These are phyloP conservation scores for Dendrocalamus latiflorus DNA, from an alignment of 202 grass and related monocot genomes.

Conservation along the genomic window DNA sequence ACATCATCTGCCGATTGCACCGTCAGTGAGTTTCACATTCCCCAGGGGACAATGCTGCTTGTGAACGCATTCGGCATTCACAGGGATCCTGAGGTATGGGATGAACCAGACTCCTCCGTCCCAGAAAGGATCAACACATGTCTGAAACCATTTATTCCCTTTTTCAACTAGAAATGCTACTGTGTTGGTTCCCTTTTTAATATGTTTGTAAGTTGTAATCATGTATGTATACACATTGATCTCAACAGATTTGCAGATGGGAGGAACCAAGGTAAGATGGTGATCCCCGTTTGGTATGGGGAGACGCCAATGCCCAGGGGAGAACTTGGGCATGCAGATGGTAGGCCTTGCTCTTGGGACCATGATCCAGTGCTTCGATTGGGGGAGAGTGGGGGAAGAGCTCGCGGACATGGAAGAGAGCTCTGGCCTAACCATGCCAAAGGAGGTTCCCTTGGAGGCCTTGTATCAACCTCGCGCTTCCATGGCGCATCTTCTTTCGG, in stretches of 20 bases:
- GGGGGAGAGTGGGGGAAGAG: constrained; percentile 13
- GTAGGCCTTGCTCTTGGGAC: constrained; percentile 24
- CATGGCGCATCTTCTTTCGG: neutral
- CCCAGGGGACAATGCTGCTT: constrained; percentile 48
- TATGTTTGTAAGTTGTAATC: too few relatives aligned
- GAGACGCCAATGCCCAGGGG: constrained; percentile 25
- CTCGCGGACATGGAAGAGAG: constrained; percentile 35
- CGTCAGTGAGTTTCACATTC: constrained; percentile 26
- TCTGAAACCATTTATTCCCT: too few relatives aligned
- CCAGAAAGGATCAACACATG: too few relatives aligned
- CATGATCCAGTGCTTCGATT: constrained; percentile 49
- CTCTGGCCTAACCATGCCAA: constrained; percentile 31
- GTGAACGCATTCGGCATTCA: constrained; percentile 52
- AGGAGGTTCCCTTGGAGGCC: constrained; percentile 14
- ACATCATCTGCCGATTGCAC: constrained; percentile 41
- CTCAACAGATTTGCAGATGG: too few relatives aligned
- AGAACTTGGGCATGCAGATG: constrained; percentile 36
- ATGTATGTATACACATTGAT: too few relatives aligned
- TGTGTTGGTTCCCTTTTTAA: too few relatives aligned
- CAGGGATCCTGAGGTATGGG: constrained; percentile 34
- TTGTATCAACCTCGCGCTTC: neutral
- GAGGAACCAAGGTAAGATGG: neutral
- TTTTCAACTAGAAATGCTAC: too few relatives aligned
- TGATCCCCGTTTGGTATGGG: constrained; percentile 47
- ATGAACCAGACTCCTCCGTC: constrained; percentile 31